phyloP scores from a whole-genome alignment of 129 eudicot genomes.

The Escallonia herrerae region DNA sequence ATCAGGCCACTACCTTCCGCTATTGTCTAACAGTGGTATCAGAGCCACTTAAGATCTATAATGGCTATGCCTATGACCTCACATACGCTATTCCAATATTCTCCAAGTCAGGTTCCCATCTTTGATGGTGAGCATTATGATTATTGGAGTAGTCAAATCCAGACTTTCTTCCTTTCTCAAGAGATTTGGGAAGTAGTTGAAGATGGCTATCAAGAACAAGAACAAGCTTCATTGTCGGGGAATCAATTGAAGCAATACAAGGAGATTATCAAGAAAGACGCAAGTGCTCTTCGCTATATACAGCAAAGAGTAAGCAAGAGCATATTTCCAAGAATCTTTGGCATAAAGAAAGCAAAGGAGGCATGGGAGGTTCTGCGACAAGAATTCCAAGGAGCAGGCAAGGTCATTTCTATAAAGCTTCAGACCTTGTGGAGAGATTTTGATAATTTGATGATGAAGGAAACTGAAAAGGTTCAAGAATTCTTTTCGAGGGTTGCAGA shows the following conservation, averaged over 20 bases:
- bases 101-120: background rate
- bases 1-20: too few species aligned
- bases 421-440: constrained; percentile 9
- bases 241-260: background rate
- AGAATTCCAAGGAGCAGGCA: constrained; percentile 1
- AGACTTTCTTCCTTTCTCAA: background rate
- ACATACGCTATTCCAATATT: background rate
- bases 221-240: background rate
- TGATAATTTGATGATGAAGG: constrained; percentile 8
- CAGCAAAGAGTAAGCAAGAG: background rate
- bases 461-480: constrained; percentile 4
- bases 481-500: background rate
- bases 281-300: background rate
- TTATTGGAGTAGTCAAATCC: background rate
- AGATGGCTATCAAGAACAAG: background rate
- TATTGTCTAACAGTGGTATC: too few species aligned
- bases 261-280: background rate
- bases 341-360: background rate
- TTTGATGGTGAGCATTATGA: background rate
- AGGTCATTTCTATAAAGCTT: background rate
- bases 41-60: too few species aligned
- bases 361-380: background rate
- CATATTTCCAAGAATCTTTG: background rate
- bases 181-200: background rate
- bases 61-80: too few species aligned